Evolutionary conservation across 2,329 filamentous ascomycete species (phyloP), one percentile per base, ranked within the genome.

Genomic region (Annulohypoxylon truncatum): DNA sequence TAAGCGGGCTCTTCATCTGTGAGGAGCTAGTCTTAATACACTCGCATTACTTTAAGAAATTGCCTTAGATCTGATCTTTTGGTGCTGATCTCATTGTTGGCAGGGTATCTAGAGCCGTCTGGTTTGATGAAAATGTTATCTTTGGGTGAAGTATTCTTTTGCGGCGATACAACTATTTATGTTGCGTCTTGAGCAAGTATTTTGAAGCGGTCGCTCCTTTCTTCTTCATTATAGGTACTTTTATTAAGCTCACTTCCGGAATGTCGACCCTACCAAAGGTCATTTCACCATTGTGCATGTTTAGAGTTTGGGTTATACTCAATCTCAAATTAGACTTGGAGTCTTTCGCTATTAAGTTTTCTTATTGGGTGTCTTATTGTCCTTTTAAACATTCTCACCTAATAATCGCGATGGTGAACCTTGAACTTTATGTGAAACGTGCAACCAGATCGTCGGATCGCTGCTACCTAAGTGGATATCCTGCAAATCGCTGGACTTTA

Each of bases 371-470:
- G n/a, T 15, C 35, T 38, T n/a, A 15, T 15, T 38, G 5, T 38
- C n/a, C 0, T 18, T 15, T 18, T 38, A 38, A 20, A 10, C 18
- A 35, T 10, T 42, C 18, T 20, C 29, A 26, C 24, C 35, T 47
- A 35, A 10, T 18, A 33, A 18, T 44, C 46, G 12, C 40, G 31
- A 28, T 28, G 44, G n/a, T 28, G 44, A 22, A 22, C 26, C 31
- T 64, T 38, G 38, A 47, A 40, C 13, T 48, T 18, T 35, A 66
- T 55, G 47, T 54, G 48, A 63, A 9, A 26, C 28, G 22, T 33
- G 50, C 28, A 40, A 55, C 58, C 42, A 66, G 33, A 22, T 22
- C 56, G 24, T 35, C 51, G 54, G 50, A 46, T 60, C 33, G 28
- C 26, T 26, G 22, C 18, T n/a, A n/a, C 35, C 26, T 13, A 9